Base-by-base conservation (phyloP, 2,329 filamentous ascomycete genomes). In the Pezizomycotina sp. region DNA sequence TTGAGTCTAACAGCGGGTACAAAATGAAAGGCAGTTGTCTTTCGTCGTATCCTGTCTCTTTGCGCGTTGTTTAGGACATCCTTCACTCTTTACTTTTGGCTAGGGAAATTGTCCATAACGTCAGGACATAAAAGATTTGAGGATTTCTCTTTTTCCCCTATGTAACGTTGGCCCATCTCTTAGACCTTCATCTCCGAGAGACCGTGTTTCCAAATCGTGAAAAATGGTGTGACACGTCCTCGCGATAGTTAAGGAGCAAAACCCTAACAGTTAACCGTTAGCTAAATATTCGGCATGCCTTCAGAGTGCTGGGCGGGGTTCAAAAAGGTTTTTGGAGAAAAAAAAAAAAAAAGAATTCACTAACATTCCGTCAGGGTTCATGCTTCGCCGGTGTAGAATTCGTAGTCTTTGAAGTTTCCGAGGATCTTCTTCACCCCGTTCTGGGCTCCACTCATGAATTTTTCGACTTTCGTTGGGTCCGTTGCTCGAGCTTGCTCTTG, bases 131-230 rank as follows among this genome's bases (percentile, higher is more conserved):
- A 18, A 16, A 29, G n/a, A 29, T 16, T 29, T 16, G 14, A 29
- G n/a, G 16, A n/a, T 29, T 14, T 9, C 14, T 6, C n/a, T 29
- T 5, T 4, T 18, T 14, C 27, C 19, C n/a, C 8, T 18, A 16
- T 12, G 7, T 10, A 12, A 31, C 16, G 13, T 31, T 19, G 29
- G 15, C 14, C 12, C 13, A n/a, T n/a, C 15, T 24, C 27, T 68
- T 86, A 98, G 52, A 95, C 83, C 80, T 98, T 95, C 68, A 73
- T 74, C 66, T 77, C 76, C 52, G 64, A 66, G 48, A 95, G 63
- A 56, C 86, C 89, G 65, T 93, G 78, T 74, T 95, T 93, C 86
- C 84, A 95, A 65, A 91, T 64, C 50, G 73, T 78, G 54, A 92
- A 68, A 58, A 70, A 98, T 43, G 89, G 89, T 37, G 86, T 95